Evolutionary conservation across 805 yeast species (phyloP), one percentile per base, ranked within the genome.

Genomic region (Saccharomycopsis sp.): DNA sequence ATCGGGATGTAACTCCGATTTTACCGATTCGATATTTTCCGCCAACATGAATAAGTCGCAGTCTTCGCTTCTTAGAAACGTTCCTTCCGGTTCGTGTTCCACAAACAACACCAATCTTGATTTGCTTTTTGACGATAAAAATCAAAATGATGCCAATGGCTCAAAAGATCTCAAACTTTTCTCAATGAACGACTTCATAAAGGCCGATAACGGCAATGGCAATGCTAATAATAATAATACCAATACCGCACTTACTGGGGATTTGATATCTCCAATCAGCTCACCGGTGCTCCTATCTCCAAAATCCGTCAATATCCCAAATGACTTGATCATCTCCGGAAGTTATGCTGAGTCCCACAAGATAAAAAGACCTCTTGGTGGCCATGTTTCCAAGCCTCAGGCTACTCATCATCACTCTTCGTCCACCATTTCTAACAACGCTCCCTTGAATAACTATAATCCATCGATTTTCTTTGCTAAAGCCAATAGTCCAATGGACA

Each of bases 201-300:
- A 20, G n/a, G 24, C 23, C n/a, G 23, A 19, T 5, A 20, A 14
- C 24, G 29, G 24, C 34, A 24, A 52, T n/a, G 22, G 7, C 23
- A 22, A 5, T 22, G 14, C 12, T 50, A 50, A 7, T 24, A 50
- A 52, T 34, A 25, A 29, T n/a, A 52, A 25, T 29, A 19, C n/a
- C 17, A 41, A 34, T n/a, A 22, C 55, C 15, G 8, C 44, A 7
- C 22, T 42, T 29, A n/a, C 54, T 22, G 29, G 38, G 22, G 56
- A 54, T 20, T 22, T 47, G 35, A n/a, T 34, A 3, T 54, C 58
- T 15, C 60, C 60, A n/a, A 12, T 54, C 2, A 2, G 50, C 19
- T 54, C 57, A 2, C 59, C 62, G 15, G 35, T 53, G 22, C 42
- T 55, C 7, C 24, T 22, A 19, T 41, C 55, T 3, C 15, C 15